Evolutionary conservation across 768 basidiomycete genomes (phyloP).

Genomic region (Lactarius indigo): DNA sequence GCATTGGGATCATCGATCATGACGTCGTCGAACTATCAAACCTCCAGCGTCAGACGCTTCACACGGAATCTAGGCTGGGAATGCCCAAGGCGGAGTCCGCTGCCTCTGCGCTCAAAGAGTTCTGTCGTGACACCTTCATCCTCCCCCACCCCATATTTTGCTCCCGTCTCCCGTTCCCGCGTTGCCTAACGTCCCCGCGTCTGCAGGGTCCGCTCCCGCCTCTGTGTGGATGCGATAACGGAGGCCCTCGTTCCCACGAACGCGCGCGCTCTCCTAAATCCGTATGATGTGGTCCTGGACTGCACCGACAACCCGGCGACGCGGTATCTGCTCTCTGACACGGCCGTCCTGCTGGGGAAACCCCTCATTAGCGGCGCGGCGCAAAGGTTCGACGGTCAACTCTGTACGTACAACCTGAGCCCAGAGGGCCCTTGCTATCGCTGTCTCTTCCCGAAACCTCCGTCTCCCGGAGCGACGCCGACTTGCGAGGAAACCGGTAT

Average conservation of each 20-base stretch:
- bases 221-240: conserved; percentile 55
- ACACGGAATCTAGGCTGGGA: conserved; percentile 67
- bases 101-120: conserved; percentile 65
- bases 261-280: conserved; percentile 54
- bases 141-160: not conserved
- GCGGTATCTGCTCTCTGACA: conserved; percentile 90
- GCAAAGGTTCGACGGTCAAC: conserved; percentile 77
- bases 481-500: conserved; percentile 89
- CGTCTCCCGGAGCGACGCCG: conserved; percentile 58
- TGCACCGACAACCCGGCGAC: conserved; percentile 94
- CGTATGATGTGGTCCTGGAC: conserved; percentile 80
- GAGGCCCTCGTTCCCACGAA: conserved; percentile 57
- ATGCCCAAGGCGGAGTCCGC: conserved; percentile 82
- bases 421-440: conserved; percentile 84
- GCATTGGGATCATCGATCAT: conserved; percentile 83
- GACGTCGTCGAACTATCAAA: conserved; percentile 88
- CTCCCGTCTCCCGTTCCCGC: not conserved
- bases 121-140: conserved; percentile 20
- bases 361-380: conserved; percentile 94
- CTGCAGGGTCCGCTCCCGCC: conserved; percentile 67
- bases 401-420: conserved; percentile 70
- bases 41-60: conserved; percentile 90
- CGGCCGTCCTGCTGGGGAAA: conserved; percentile 66
- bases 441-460: conserved; percentile 84
- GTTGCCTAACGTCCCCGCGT: conserved; percentile 4